phyloP scores from a whole-genome alignment of 805 yeast species.

The Kurtzmaniella cleridarum region DNA sequence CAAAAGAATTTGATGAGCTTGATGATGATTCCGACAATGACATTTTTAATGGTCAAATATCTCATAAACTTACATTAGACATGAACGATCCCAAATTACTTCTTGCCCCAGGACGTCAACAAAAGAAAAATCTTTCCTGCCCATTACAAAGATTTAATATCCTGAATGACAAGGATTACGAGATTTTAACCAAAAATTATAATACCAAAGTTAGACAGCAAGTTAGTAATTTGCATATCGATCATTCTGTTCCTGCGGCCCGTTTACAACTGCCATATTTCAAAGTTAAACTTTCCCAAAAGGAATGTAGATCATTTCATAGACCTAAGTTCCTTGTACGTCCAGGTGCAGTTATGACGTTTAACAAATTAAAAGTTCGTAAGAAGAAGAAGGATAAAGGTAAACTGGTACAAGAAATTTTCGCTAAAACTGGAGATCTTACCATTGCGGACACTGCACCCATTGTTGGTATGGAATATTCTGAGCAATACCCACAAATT shows the following conservation, averaged over 20 bases:
- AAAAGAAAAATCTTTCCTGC: conserved; percentile 33
- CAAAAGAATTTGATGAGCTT: conserved; percentile 1
- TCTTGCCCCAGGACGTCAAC: conserved; percentile 41
- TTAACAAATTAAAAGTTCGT: conserved; percentile 68
- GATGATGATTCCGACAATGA: conserved; percentile 14
- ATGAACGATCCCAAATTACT: conserved; percentile 83
- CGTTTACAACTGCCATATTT: conserved; percentile 88
- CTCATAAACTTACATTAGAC: conserved; percentile 51
- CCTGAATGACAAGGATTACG: conserved; percentile 86
- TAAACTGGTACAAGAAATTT: conserved; percentile 68
- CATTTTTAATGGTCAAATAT: conserved; percentile 64
- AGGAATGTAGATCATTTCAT: conserved; percentile 73
- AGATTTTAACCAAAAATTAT: conserved; percentile 74
- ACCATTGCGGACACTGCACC: conserved; percentile 81
- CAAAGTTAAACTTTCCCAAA: conserved; percentile 65
- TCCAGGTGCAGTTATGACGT: conserved; percentile 72
- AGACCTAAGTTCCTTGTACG: conserved; percentile 70
- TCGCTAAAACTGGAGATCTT: conserved; percentile 65
- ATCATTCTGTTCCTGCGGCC: conserved; percentile 84
- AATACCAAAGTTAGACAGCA: conserved; percentile 91
- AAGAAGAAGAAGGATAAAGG: conserved; percentile 90
- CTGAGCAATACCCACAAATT: conserved; percentile 82
- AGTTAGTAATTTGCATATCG: conserved; percentile 83
- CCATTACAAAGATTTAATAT: conserved; percentile 64
- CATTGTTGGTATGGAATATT: conserved; percentile 76